Evolutionary conservation across 805 yeast species (phyloP), one percentile per base, ranked within the genome.

Genomic region (Metschnikowia picachoensis): DNA sequence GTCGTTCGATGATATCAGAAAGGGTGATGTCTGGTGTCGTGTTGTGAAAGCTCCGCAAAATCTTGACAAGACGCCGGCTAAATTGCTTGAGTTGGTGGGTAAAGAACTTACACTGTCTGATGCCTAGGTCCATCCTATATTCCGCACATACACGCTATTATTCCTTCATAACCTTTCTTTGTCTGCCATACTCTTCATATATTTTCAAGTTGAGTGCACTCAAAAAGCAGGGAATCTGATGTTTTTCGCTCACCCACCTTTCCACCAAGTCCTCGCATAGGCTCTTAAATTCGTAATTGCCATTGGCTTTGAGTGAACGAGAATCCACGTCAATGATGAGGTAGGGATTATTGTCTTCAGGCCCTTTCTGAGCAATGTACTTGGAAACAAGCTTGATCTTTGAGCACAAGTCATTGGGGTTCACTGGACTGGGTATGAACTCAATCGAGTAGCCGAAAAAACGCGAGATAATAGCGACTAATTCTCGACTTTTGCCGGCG

Each of bases 391-490:
- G 82, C 67, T 64, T 85, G 70, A 56, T 84, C 70, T 69, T 79
- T 68, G 60, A 77, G 64, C 67, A 80, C 68, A 53, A 74, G 70
- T 60, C 74, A 47, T 66, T 66, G 3, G 75, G 72, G 46, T 70
- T 72, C 20, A 68, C 56, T 2, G 74, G 65, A 48, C 66, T 66
- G 12, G 74, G 72, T 32, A 81, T 63, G 52, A 87, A 83, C 58
- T 87, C 95, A 20, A 89, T 66, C 39, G 78, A 76, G 62, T 79
- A 88, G 0, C 96, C 96, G 42, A 90, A 72, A 28, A 85, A 72
- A 4, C 82, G 72, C 44, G 82, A 78, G 0, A 88, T 80, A 1
- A 84, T 78, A 30, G 82, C 80, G 32, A 88, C 68, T 42, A 87
- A 83, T 57, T 87, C 91, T 30, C 74, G 65, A n/a, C 92, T 81